phyloP scores from a whole-genome alignment of 2,329 filamentous ascomycete genomes.

The Penicillium decumbens region DNA sequence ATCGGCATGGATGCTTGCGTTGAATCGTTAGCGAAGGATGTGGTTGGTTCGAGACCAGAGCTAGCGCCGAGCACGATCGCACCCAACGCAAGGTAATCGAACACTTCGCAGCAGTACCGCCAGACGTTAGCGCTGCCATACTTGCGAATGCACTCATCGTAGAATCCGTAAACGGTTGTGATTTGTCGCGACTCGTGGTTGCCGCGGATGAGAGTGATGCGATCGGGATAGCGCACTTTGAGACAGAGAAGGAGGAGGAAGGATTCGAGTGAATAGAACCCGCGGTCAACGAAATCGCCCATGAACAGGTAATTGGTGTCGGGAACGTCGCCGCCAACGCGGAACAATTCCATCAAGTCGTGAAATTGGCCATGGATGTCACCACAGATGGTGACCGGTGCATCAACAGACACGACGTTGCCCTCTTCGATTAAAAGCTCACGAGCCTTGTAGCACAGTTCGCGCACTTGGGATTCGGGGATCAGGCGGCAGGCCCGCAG shows the following conservation, averaged over 20 bases:
- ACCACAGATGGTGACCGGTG: conserved; percentile 94
- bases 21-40: conserved; percentile 43
- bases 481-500: conserved; percentile 94
- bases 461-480: conserved; percentile 88
- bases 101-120: conserved; percentile 95
- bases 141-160: conserved; percentile 93
- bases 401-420: conserved; percentile 92
- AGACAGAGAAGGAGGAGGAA: conserved; percentile 92
- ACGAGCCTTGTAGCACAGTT: conserved; percentile 94
- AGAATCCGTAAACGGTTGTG: conserved; percentile 96
- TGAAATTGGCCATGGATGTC: conserved; percentile 97
- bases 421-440: conserved; percentile 96
- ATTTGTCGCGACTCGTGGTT: conserved; percentile 97
- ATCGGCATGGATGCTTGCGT: conserved; percentile 50
- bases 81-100: conserved; percentile 90
- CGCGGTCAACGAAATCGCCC: conserved; percentile 97
- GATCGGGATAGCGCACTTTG: conserved; percentile 95
- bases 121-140: conserved; percentile 96
- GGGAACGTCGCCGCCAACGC: conserved; percentile 86
- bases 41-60: conserved; percentile 59
- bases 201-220: conserved; percentile 91
- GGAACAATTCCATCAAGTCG: conserved; percentile 93
- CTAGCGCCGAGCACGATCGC: conserved; percentile 85
- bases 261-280: conserved; percentile 96
- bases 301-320: conserved; percentile 98